Base-by-base conservation (phyloP, 768 basidiomycete species). In the Pholiota conissans region DNA sequence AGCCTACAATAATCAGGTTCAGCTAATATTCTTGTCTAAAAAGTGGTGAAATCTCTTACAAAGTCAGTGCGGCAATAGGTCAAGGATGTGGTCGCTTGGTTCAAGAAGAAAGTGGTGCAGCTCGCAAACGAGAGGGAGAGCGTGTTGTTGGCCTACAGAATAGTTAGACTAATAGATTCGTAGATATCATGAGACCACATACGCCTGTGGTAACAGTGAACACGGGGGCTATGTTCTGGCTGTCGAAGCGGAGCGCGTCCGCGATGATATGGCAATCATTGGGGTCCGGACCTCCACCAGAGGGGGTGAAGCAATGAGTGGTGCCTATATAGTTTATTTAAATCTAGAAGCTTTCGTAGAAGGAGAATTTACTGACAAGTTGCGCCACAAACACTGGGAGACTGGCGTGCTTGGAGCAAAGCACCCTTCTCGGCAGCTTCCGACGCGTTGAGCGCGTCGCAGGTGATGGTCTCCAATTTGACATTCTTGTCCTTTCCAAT, bases 181-280 rank as follows among this genome's bases (percentile, higher is more conserved):
- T 9, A 11, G 20, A 27, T 10, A 30, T 42, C 9, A 24, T 16
- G 14, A 20, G 13, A 27, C n/a, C 24, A 20, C 52, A 45, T 46
- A 61, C 60, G 11, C 60, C 60, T 16, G 42, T 61, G 13, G 51
- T 39, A 26, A 61, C 51, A 3, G 51, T 42, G 40, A 61, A 61
- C 1, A 58, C 42, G 11, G 60, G 60, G 18, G 56, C 56, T 45
- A 37, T 27, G 63, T 80, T 79, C 68, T 80, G 73, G 54, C 74
- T 75, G 56, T 79, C 74, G 61, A 73, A 83, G 2, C 73, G 70
- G 55, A 81, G 59, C 3, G 80, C 79, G 56, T 81, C 79, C 2
- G 79, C 74, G 61, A 83, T 81, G 52, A 81, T 66, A 60, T 75
- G 68, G 61, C 78, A 80, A 18, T 82, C 78, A 58, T 76, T 75